These are phyloP conservation scores for Dictyostelium brefeldianum DNA, from an alignment of 78 protist genomes.

Conservation along the genomic window DNA sequence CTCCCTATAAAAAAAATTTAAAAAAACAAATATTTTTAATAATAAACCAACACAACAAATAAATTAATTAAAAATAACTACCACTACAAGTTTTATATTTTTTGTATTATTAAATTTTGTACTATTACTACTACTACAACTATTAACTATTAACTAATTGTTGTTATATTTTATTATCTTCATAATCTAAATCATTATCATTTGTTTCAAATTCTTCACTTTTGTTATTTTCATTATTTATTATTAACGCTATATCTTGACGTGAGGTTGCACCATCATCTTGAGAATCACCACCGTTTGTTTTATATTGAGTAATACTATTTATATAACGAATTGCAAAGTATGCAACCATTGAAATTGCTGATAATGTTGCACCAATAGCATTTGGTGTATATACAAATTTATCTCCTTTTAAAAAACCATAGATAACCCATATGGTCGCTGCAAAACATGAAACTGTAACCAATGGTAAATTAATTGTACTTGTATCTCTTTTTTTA, in stretches of 20 bases:
- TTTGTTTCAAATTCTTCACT: neutral
- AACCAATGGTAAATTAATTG: slow-evolving; percentile 28
- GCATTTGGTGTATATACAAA: slow-evolving; percentile 53
- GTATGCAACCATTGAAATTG: neutral
- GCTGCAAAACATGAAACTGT: slow-evolving; percentile 7
- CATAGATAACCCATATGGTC: slow-evolving; percentile 32
- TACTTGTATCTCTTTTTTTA: slow-evolving; percentile 17
- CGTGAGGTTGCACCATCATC: neutral
- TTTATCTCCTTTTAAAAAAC: slow-evolving; percentile 14
- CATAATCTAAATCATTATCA: neutral
- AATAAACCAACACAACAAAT: neutral
- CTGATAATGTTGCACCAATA: slow-evolving; percentile 49
- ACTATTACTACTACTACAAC: neutral
- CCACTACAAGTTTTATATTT: neutral
- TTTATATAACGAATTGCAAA: neutral
- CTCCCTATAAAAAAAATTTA: neutral
- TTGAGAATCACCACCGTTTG: neutral
- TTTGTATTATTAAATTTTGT: neutral
- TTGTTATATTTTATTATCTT: neutral
- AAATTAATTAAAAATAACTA: neutral
- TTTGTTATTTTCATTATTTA: neutral
- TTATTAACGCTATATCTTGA: slow-evolving; percentile 4
- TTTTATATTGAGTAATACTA: neutral
- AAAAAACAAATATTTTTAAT: neutral
- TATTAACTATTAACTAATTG: neutral